Evolutionary conservation across 2,329 filamentous ascomycete genomes (phyloP).

Genomic region (Trichoderma atrobrunneum): DNA sequence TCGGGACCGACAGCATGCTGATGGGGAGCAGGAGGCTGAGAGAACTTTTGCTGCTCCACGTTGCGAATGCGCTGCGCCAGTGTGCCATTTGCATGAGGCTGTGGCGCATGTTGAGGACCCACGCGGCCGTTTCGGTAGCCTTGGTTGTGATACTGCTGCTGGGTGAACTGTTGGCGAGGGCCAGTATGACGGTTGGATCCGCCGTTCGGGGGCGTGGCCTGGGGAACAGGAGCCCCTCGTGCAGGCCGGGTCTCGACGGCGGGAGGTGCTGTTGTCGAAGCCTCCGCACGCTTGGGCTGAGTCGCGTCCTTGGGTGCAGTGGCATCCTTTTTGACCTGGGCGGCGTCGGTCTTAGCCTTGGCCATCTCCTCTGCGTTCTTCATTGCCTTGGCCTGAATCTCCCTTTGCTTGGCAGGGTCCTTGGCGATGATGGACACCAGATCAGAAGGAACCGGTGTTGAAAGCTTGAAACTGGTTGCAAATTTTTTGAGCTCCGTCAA

Average conservation of each 20-base stretch:
- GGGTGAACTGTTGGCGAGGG: conserved; percentile 48
- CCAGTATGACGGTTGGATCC: conserved; percentile 45
- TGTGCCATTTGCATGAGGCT: conserved; percentile 42
- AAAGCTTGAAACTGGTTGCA: conserved; percentile 88
- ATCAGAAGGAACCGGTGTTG: conserved; percentile 87
- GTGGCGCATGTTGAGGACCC: conserved; percentile 41
- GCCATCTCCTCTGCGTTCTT: conserved; percentile 66
- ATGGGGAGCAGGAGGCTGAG: conserved; percentile 41
- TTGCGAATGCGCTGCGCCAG: conserved; percentile 51
- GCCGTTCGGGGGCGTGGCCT: conserved; percentile 28
- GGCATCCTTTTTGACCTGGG: conserved; percentile 42
- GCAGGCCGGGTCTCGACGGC: conserved; percentile 30
- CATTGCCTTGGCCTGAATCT: conserved; percentile 86
- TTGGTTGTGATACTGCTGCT: conserved; percentile 46
- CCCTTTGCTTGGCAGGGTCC: conserved; percentile 88
- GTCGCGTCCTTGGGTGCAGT: conserved; percentile 43
- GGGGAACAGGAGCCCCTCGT: conserved; percentile 37
- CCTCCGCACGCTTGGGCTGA: conserved; percentile 38
- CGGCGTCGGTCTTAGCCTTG: conserved; percentile 50
- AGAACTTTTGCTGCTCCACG: conserved; percentile 51
- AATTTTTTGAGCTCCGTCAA: conserved; percentile 95
- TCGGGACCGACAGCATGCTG: conserved; percentile 60
- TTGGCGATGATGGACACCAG: conserved; percentile 94
- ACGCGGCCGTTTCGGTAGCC: conserved; percentile 48
- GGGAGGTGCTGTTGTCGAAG: conserved; percentile 8